Percentiles rank a stretch among this genome's conserved stretches.
Conservation (phyloP, 352 stramenopile species). For the Pythium periplocum region DNA sequence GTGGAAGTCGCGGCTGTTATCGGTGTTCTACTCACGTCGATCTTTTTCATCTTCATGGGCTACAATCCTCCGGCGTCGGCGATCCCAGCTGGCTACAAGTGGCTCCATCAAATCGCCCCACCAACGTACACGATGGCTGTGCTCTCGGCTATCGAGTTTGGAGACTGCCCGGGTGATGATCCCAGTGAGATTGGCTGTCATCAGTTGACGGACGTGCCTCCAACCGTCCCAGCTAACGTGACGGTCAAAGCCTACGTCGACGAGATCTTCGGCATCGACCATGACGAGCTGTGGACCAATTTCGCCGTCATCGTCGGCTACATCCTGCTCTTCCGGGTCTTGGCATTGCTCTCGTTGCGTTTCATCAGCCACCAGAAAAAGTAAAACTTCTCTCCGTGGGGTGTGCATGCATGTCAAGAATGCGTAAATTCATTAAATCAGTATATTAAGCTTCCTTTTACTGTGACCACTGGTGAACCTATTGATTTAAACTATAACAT, state of each 20-base stretch:
- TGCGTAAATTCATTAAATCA: too few relatives aligned
- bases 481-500: too few relatives aligned
- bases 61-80: slow-evolving; percentile 19
- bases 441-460: too few relatives aligned
- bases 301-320: slow-evolving; percentile 23
- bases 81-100: slow-evolving; percentile 13
- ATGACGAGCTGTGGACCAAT: slow-evolving; percentile 23
- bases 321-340: slow-evolving; percentile 21
- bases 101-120: slow-evolving; percentile 9
- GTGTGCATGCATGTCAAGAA: too few relatives aligned
- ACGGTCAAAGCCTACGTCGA: slow-evolving; percentile 17
- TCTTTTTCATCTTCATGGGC: slow-evolving; percentile 39
- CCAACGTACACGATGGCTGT: slow-evolving; percentile 18
- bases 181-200: not conserved
- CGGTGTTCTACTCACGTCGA: slow-evolving; percentile 26
- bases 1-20: slow-evolving; percentile 23
- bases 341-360: slow-evolving; percentile 22
- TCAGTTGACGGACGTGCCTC: not conserved
- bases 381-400: too few relatives aligned
- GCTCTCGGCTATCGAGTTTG: slow-evolving; percentile 12
- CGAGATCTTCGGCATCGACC: slow-evolving; percentile 20
- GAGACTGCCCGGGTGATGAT: slow-evolving; percentile 7
- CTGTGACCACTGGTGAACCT: too few relatives aligned
- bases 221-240: not conserved
- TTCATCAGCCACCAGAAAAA: slow-evolving; percentile 26